Conservation (phyloP, 352 stramenopile genomes). For the Phytophthora colocasiae region DNA sequence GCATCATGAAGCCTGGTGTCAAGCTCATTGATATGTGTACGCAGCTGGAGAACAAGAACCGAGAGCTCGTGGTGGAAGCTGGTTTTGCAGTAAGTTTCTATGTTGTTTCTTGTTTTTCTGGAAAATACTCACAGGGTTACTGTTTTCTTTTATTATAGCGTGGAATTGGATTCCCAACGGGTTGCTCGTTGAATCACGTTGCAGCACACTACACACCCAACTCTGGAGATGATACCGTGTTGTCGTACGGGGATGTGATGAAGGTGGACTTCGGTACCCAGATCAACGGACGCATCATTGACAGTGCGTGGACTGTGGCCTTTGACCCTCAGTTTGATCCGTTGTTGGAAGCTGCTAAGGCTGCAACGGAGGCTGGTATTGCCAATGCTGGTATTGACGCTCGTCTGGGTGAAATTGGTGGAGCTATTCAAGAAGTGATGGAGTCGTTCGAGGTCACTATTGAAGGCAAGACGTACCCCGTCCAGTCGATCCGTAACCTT, state of each 20-base stretch:
- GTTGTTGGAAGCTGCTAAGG: constrained; percentile 91
- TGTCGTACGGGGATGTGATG: constrained; percentile 97
- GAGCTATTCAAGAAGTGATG: constrained; percentile 23
- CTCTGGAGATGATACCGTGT: constrained; percentile 93
- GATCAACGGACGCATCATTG: constrained; percentile 97
- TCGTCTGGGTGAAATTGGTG: constrained; percentile 56
- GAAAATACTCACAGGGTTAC: too few species aligned
- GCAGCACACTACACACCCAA: constrained; percentile 99
- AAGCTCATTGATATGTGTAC: constrained; percentile 97
- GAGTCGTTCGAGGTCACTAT: constrained; percentile 15
- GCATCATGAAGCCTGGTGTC: constrained; percentile 96
- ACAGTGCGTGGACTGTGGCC: constrained; percentile 96
- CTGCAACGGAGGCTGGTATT: constrained; percentile 95
- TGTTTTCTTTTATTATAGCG: constrained; percentile 12
- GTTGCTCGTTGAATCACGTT: constrained; percentile 97
- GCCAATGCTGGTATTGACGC: constrained; percentile 95
- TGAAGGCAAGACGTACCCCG: constrained; percentile 91
- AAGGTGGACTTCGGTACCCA: constrained; percentile 98
- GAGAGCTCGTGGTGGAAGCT: constrained; percentile 92
- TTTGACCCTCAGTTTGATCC: constrained; percentile 96
- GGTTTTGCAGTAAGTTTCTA: constrained; percentile 70
- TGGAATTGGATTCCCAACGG: constrained; percentile 81
- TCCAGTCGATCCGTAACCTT: constrained; percentile 98
- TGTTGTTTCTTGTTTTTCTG: too few species aligned
- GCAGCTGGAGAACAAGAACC: constrained; percentile 96